A percentile compares a stretch with the other conserved stretches of the same genome.
These are phyloP conservation scores for Letharia lupina DNA, from an alignment of 495 filamentous ascomycete genomes.

Conservation along the genomic window DNA sequence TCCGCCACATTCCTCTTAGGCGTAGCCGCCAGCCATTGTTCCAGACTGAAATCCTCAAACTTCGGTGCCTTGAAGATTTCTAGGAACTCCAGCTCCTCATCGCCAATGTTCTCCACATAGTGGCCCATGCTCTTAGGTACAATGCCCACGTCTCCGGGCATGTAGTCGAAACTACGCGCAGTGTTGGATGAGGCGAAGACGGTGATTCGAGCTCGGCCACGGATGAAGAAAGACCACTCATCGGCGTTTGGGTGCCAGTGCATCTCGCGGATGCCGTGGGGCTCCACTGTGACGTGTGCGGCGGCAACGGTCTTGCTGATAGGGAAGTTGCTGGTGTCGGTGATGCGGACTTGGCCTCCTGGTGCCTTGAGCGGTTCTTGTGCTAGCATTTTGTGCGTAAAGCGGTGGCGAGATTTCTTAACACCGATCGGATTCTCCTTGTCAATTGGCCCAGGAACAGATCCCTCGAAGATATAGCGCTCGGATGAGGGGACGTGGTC, in stretches of 20 bases:
- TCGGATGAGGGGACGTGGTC: slow-evolving; percentile 51
- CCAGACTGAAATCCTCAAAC: slow-evolving; percentile 44
- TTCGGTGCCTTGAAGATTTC: slow-evolving; percentile 61
- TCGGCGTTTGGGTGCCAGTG: slow-evolving; percentile 72
- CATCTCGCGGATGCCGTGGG: slow-evolving; percentile 66
- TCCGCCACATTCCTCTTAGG: neutral
- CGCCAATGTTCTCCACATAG: slow-evolving; percentile 67
- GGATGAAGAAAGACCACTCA: slow-evolving; percentile 72
- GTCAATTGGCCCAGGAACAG: slow-evolving; percentile 48
- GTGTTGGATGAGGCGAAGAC: slow-evolving; percentile 50
- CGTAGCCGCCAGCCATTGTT: neutral
- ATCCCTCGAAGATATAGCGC: slow-evolving; percentile 63
- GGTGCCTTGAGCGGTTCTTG: slow-evolving; percentile 49
- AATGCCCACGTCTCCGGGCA: slow-evolving; percentile 61
- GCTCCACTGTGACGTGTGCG: slow-evolving; percentile 58
- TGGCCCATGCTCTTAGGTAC: slow-evolving; percentile 58
- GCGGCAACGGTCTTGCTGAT: slow-evolving; percentile 51
- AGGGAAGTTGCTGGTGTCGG: slow-evolving; percentile 58
- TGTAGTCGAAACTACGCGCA: slow-evolving; percentile 65
- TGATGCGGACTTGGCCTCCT: slow-evolving; percentile 59
- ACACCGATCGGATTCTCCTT: slow-evolving; percentile 51
- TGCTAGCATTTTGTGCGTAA: slow-evolving; percentile 62
- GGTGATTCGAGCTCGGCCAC: slow-evolving; percentile 57
- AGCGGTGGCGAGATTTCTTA: slow-evolving; percentile 41
- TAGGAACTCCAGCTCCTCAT: slow-evolving; percentile 58